Evolutionary conservation across 352 stramenopile genomes (phyloP).

Genomic region (Paralagenidium karlingii): DNA sequence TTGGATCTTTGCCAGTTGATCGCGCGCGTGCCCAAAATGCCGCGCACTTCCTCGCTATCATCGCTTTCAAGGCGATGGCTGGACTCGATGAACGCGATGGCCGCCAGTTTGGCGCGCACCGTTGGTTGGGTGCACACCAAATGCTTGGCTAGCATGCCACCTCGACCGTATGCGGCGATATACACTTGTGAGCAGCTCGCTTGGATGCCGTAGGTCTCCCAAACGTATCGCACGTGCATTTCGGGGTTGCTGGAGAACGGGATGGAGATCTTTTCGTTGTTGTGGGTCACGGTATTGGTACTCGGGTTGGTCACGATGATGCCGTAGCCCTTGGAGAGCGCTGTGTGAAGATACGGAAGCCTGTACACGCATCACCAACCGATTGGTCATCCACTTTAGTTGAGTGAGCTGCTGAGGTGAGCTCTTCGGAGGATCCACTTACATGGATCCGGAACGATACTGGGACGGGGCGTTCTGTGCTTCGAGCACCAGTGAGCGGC

Average conservation of each 20-base stretch:
- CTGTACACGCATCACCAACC: slow-evolving; percentile 2
- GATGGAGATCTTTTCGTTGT: slow-evolving; percentile 66
- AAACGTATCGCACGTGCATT: slow-evolving; percentile 69
- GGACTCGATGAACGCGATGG: slow-evolving; percentile 73
- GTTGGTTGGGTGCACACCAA: slow-evolving; percentile 54
- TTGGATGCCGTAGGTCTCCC: slow-evolving; percentile 67
- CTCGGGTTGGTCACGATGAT: slow-evolving; percentile 73
- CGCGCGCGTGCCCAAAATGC: slow-evolving; percentile 42
- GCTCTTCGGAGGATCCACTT: neutral
- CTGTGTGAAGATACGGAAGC: slow-evolving; percentile 67
- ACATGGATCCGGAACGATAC: slow-evolving; percentile 75
- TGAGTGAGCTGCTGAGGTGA: neutral
- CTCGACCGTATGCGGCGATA: slow-evolving; percentile 62
- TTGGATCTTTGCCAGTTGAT: slow-evolving; percentile 78
- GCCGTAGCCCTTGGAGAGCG: slow-evolving; percentile 65
- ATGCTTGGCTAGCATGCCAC: slow-evolving; percentile 58
- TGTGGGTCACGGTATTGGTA: slow-evolving; percentile 58
- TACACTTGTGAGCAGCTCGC: slow-evolving; percentile 65
- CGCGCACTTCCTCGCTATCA: slow-evolving; percentile 54
- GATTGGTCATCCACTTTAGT: neutral
- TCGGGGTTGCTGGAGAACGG: slow-evolving; percentile 63
- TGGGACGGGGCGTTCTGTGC: slow-evolving; percentile 51
- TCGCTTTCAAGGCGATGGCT: slow-evolving; percentile 54
- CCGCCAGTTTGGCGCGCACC: slow-evolving; percentile 46
- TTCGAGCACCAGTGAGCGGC: slow-evolving; percentile 67